Evolutionary conservation across 23 red algal species (phyloP).

Genomic region (Gracilaria domingensis): DNA sequence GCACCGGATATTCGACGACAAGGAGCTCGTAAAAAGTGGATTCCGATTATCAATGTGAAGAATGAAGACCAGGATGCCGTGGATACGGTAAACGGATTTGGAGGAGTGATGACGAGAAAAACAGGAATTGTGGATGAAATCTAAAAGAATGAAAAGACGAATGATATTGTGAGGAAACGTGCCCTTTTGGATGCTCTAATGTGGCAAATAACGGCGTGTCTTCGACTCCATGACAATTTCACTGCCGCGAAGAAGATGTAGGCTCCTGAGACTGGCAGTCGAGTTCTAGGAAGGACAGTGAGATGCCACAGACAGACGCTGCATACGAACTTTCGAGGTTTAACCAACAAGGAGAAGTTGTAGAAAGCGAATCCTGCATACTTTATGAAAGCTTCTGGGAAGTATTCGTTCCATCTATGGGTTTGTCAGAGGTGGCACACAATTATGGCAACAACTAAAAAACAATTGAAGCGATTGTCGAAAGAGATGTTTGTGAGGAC

Average conservation of each 20-base stretch:
- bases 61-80: too few species aligned
- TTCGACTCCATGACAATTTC: neutral
- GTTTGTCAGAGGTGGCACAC: slow-evolving; percentile 30
- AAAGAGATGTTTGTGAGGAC: too few species aligned
- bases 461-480: too few species aligned
- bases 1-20: neutral
- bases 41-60: too few species aligned
- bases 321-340: neutral
- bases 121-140: too few species aligned
- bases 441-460: too few species aligned
- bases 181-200: neutral
- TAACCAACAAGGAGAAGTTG: neutral
- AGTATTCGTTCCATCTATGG: neutral
- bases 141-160: too few species aligned
- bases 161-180: neutral
- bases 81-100: too few species aligned
- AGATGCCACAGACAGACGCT: neutral
- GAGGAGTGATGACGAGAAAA: too few species aligned
- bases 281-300: neutral
- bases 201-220: neutral
- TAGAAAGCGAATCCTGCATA: neutral
- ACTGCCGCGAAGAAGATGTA: neutral
- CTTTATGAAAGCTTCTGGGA: slow-evolving; percentile 20
- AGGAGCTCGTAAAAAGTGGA: neutral
- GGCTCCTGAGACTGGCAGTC: neutral